phyloP scores from a whole-genome alignment of 495 filamentous ascomycete species.

The Aspergillus nidulans region DNA sequence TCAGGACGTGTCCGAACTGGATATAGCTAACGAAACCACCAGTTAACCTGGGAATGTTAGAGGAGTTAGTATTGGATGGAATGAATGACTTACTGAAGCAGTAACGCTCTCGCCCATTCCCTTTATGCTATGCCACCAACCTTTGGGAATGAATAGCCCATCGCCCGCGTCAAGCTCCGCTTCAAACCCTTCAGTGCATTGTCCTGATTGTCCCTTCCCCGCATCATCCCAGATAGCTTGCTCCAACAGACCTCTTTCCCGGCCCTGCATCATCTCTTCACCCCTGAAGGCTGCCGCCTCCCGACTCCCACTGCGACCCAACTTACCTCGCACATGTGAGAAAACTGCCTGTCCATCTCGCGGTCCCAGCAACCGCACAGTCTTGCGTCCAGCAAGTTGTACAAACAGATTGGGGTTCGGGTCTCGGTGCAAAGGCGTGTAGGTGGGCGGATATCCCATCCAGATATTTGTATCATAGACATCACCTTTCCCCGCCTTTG shows the following conservation, averaged over 20 bases:
- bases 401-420: slow-evolving; percentile 93
- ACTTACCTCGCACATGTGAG: slow-evolving; percentile 41
- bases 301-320: slow-evolving; percentile 37
- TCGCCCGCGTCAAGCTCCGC: slow-evolving; percentile 61
- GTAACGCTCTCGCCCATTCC: slow-evolving; percentile 62
- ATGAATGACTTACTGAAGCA: slow-evolving; percentile 53
- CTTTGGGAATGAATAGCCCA: slow-evolving; percentile 79
- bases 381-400: slow-evolving; percentile 72
- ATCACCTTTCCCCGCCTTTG: slow-evolving; percentile 60
- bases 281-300: slow-evolving; percentile 60
- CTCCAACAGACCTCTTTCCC: slow-evolving; percentile 61
- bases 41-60: slow-evolving; percentile 63
- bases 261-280: slow-evolving; percentile 89
- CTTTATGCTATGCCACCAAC: slow-evolving; percentile 95
- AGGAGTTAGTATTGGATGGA: slow-evolving; percentile 9
- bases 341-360: slow-evolving; percentile 58
- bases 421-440: slow-evolving; percentile 85
- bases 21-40: slow-evolving; percentile 75
- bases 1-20: no score
- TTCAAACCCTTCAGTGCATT: slow-evolving; percentile 45
- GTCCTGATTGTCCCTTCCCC: slow-evolving; percentile 13
- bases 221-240: slow-evolving; percentile 61
- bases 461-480: slow-evolving; percentile 83
- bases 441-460: slow-evolving; percentile 80
- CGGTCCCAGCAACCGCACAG: slow-evolving; percentile 65